Evolutionary conservation across 306 rosid species (phyloP), one percentile per base, ranked within the genome.

Genomic region (Styphnolobium japonicum): DNA sequence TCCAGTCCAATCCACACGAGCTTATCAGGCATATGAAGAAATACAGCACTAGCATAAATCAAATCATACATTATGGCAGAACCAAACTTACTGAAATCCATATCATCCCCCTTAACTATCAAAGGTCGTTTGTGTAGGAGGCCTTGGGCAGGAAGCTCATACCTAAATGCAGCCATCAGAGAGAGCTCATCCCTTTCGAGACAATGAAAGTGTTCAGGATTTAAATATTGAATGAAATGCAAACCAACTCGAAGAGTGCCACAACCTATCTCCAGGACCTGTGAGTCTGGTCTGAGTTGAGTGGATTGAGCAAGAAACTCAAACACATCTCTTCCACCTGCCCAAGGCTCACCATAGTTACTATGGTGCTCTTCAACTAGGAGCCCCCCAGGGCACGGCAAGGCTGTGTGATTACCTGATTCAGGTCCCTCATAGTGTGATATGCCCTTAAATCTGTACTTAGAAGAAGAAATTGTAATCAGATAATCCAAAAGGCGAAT

Each of bases 311-410:
- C 97, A 45, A 94, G 92, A 81, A 92, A 94, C 84, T 92, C 98
- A 77, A 87, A 90, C 46, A 92, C 96, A 33, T 92, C 98, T 61
- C 98, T 84, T 77, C 97, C 98, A 4, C 98, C 97, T 7, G 98
- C 98, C 98, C 97, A 94, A 16, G 98, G 97, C 75, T 94, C 98
- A 2, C 97, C 98, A 10, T 94, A 92, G 87, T 94, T 94, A 86
- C 97, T 94, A 75, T 92, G 98, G 78, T 92, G 97, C 89, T 94
- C 89, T 82, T 94, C 98, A 11, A 93, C 97, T 6, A 92, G 92
- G 76, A 92, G 97, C 79, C 83, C 97, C 3, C 96, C 96, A 1
- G 98, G 98, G 86, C 98, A 94, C 0, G 96, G 97, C 27, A 90
- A 85, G 39, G 92, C 87, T 2, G 97, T 94, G 85, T 88, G 97